Base-by-base conservation (phyloP, 179 eudicot species). In the Corrigiola litoralis region DNA sequence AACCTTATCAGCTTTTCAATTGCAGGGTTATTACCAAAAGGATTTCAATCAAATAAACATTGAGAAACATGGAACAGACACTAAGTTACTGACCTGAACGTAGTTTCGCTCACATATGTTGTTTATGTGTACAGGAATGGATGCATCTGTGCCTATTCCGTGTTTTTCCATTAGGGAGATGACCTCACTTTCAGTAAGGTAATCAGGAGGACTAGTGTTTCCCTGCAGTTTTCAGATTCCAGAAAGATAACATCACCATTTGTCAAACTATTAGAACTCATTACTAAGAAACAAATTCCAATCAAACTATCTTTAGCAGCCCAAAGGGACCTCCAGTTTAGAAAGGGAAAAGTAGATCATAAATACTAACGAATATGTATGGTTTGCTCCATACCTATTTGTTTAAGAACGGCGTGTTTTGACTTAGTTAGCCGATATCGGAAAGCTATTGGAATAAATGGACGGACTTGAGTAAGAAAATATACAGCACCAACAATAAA, bases 131-230 rank as follows among this genome's bases (percentile, higher is more conserved):
- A 92, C 98, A 37, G 98, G 82, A 69, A 92, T 92, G 5, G 98
- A 92, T 71, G 98, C 96, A 77, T 92, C 98, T 36, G 98, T 92
- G 37, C 98, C 98, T 69, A 92, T 92, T 75, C 95, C 98, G 69
- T 92, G 81, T 77, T 92, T 92, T 75, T 92, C 98, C 98, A 92
- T 92, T 17, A 92, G 81, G n/a, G 98, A 87, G 67, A 92, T 92
- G 38, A 89, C 81, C 78, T 92, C 98, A 78, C 98, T 92, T 73
- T 92, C 98, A 37, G 77, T 87, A 27, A 89, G 95, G 77, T 82
- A 89, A 82, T 89, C 96, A 52, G 98, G 98, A 61, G 98, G 86
- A 9, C 72, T 66, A 18, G 98, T 92, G 29, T 72, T 77, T 12
- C 98, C 98, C 98, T 92, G 68, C 46, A 72, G 18, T 73, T 41